Evolutionary conservation across 1,139 yeast genomes (phyloP), one percentile per base, ranked within the genome.

Genomic region (Zygoascus hellenicus): DNA sequence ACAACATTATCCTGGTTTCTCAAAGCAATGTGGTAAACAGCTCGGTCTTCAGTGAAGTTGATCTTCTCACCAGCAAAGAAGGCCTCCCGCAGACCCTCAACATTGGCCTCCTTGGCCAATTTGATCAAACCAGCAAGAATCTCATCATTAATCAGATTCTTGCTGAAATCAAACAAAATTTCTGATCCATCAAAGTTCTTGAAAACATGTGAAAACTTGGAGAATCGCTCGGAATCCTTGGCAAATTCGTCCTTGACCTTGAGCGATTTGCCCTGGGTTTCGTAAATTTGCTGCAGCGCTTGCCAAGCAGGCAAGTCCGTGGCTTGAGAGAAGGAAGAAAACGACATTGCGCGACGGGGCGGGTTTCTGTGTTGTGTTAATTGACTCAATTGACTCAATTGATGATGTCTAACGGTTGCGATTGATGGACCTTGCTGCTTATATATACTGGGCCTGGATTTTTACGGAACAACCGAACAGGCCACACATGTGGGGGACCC

Each of bases 41-140:
- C 97, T 68, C 98, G 83, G 69, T 80, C 85, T 72, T 92, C 98
- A 53, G 98, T 92, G 71, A 80, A 78, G 76, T 92, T 92, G 76
- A 92, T 89, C 72, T 88, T 89, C 51, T 83, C 87, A 65, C 98
- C 98, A 31, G 78, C 78, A 66, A 92, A 92, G 88, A 92, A 81
- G 51, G 78, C 87, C 61, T 90, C 94, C 67, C 98, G 82, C 66
- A 92, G 80, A 52, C 76, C 69, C 66, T 88, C 95, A 56, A 92
- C 90, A 51, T 82, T 78, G 57, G 97, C 90, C 69, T 92, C 95
- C 67, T 82, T 81, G 59, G 97, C 97, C 64, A 92, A 79, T 64
- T 80, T 76, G 55, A 87, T 55, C 66, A 92, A 78, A 50, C 80
- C 70, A 34, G 69, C 60, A 59, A 86, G 68, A 63, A 90, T 80